Evolutionary conservation across 257 asterid species (phyloP).

Genomic region (Solanum boliviense): DNA sequence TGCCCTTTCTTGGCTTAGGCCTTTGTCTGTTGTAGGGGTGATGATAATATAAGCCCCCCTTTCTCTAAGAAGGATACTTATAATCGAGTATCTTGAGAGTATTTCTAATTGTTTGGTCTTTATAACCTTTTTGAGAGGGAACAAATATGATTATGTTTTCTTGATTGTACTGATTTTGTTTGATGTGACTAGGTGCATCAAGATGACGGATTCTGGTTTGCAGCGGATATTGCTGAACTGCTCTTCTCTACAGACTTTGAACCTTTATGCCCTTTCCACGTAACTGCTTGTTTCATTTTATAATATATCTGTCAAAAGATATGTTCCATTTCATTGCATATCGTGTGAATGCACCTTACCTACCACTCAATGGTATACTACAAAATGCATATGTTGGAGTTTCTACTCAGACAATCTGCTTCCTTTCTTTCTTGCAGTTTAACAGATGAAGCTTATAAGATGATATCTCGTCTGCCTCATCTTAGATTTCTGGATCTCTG

Average conservation of each 20-base stretch:
- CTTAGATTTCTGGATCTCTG: constrained; percentile 79
- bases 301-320: background rate
- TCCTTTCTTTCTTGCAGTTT: constrained; percentile 39
- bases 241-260: constrained; percentile 62
- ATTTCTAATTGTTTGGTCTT: background rate
- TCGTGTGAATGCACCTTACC: background rate
- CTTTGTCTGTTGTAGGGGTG: background rate
- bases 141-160: background rate
- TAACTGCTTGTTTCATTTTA: constrained; percentile 6
- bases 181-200: constrained; percentile 56
- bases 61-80: background rate
- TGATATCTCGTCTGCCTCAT: constrained; percentile 44
- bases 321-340: background rate
- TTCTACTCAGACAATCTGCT: background rate
- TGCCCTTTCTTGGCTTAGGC: background rate
- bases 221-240: constrained; percentile 57
- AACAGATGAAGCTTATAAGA: constrained; percentile 72
- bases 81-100: background rate
- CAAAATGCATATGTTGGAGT: background rate
- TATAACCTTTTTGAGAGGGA: background rate
- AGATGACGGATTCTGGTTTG: constrained; percentile 70
- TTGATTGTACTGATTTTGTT: background rate
- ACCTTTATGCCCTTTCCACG: constrained; percentile 96
- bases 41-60: background rate
- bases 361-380: background rate